Evolutionary conservation across 2,329 filamentous ascomycete genomes (phyloP), one percentile per base, ranked within the genome.

Genomic region (Passalora sequoiae): DNA sequence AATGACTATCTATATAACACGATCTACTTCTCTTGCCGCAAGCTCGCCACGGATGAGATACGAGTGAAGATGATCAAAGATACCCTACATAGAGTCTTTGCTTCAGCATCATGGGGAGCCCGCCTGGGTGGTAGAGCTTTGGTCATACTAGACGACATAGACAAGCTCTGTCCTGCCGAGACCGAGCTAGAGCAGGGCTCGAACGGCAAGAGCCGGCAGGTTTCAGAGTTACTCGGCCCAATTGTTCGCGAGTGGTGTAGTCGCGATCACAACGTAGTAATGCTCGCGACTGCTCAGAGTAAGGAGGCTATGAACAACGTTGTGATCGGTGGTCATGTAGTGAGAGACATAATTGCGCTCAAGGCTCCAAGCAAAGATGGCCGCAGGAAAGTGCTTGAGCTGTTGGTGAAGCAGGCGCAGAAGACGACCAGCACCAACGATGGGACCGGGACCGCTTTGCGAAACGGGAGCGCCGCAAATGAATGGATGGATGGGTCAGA

Each of bases 181-280:
- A 96, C 89, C 0, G 92, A 98, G 63, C 74, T 98, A 9, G 88
- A 96, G 65, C 86, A 94, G 4, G 89, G 89, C 47, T 89, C 97
- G 55, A 97, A 98, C 59, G 87, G 87, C 13, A 80, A 91, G 51
- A 97, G 89, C 62, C 80, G 89, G 24, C 89, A 97, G 57, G 80
- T 96, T 44, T 95, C 89, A 61, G 92, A 98, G 65, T 80, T 88
- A 1, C 76, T 98, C 4, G 85, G 86, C 60, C 80, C 84, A 1
- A 81, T 92, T 52, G 86, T 91, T 1, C 79, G 83, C 43, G 85
- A 96, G 60, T 89, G 91, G 62, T 95, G 89, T 62, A 80, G 79
- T 1, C 76, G 80, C 49, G 83, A 87, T 47, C 88, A 83, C 49
- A 83, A 84, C 2, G 85, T 98, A 10, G 86, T 95, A 4, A 68